Evolutionary conservation across 2,329 filamentous ascomycete species (phyloP).

Genomic region (Penicillium crustosum): DNA sequence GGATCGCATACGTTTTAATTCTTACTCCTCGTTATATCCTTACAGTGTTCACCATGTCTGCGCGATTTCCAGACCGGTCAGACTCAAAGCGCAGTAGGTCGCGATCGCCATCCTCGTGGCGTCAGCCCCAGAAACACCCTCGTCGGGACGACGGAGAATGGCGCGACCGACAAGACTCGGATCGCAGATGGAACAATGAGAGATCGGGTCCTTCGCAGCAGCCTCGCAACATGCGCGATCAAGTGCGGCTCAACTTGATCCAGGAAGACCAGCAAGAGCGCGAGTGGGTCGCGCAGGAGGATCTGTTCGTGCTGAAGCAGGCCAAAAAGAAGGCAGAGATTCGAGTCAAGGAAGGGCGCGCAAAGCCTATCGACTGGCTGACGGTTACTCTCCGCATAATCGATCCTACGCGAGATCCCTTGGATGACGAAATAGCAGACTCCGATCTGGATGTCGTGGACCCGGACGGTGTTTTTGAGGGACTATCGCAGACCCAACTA

Average conservation of each 20-base stretch:
- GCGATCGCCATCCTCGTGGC: conserved; percentile 43
- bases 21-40: not conserved
- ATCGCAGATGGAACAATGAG: conserved; percentile 24
- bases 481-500: conserved; percentile 66
- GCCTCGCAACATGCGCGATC: conserved; percentile 43
- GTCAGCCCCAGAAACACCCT: conserved; percentile 36
- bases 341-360: conserved; percentile 84
- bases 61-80: conserved; percentile 33
- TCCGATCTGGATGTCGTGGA: conserved; percentile 75
- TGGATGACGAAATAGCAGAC: conserved; percentile 80
- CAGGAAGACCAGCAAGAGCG: conserved; percentile 76
- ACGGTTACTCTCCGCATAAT: conserved; percentile 88
- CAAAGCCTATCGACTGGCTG: conserved; percentile 89
- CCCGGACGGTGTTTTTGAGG: conserved; percentile 77
- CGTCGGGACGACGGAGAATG: conserved; percentile 36
- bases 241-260: conserved; percentile 53
- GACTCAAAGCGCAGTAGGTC: conserved; percentile 44
- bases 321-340: conserved; percentile 98
- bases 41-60: conserved; percentile 30
- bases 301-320: conserved; percentile 93
- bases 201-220: conserved; percentile 25
- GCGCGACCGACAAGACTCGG: conserved; percentile 26
- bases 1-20: not conserved
- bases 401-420: conserved; percentile 73
- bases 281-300: conserved; percentile 89